Conservation (phyloP, 257 asterid species). For the Lavandula angustifolia region DNA sequence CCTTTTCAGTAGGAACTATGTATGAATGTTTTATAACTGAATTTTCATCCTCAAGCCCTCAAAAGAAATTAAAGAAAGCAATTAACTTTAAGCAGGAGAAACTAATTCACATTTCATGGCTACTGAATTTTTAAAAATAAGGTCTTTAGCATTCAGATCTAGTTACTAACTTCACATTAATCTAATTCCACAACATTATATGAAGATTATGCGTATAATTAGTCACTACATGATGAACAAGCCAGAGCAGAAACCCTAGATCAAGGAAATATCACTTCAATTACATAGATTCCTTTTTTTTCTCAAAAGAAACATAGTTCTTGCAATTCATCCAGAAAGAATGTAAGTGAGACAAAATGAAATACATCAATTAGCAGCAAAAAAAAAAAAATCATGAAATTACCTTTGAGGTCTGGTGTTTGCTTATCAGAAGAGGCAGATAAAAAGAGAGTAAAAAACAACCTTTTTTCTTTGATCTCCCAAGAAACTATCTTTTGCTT, state of each 20-base stretch:
- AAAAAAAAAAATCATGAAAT: conserved; percentile 22
- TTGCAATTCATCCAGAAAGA: background rate
- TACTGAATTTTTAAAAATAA: background rate
- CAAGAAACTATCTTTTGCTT: conserved; percentile 29
- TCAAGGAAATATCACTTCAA: conserved; percentile 36
- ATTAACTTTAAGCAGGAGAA: background rate
- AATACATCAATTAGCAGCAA: background rate
- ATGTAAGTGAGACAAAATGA: background rate
- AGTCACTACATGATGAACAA: conserved; percentile 12
- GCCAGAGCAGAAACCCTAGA: conserved; percentile 43
- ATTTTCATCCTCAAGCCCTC: background rate
- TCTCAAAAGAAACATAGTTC: conserved; percentile 17
- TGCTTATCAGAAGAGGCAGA: conserved; percentile 29
- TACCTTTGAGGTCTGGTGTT: conserved; percentile 25
- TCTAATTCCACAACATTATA: background rate
- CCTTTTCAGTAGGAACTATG: background rate
- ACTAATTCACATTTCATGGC: background rate
- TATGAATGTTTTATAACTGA: background rate
- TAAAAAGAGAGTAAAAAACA: background rate
- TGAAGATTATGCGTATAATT: conserved; percentile 14
- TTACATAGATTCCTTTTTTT: conserved; percentile 7
- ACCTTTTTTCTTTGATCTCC: conserved; percentile 30
- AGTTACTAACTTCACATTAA: conserved; percentile 13
- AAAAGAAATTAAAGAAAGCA: background rate
- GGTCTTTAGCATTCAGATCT: conserved; percentile 25